phyloP scores from a whole-genome alignment of 2,329 filamentous ascomycete genomes.

The Trichoderma brevicompactum region DNA sequence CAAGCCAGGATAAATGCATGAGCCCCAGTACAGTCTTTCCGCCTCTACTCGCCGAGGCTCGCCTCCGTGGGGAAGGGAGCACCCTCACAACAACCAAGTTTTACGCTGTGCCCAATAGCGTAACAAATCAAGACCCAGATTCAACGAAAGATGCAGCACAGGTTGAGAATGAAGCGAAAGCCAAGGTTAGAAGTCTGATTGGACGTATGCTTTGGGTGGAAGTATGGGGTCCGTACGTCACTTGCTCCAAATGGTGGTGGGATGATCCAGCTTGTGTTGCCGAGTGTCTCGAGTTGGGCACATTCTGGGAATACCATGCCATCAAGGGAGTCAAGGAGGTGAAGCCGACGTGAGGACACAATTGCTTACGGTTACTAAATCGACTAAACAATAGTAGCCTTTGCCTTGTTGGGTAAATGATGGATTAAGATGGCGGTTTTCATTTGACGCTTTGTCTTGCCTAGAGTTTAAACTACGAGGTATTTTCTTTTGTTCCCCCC shows the following conservation, averaged over 20 bases:
- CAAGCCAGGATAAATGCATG: slow-evolving; percentile 61
- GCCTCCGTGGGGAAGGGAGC: slow-evolving; percentile 54
- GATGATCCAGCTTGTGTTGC: slow-evolving; percentile 58
- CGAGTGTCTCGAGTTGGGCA: slow-evolving; percentile 59
- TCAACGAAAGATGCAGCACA: background rate
- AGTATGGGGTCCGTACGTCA: slow-evolving; percentile 61
- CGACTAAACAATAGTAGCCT: background rate
- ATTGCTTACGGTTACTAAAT: background rate
- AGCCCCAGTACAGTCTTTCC: slow-evolving; percentile 64
- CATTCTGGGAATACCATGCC: slow-evolving; percentile 62
- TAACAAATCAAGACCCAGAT: slow-evolving; percentile 29
- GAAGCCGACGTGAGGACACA: background rate
- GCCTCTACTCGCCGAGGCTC: slow-evolving; percentile 60
- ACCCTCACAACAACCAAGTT: slow-evolving; percentile 55
- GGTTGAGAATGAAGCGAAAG: slow-evolving; percentile 42
- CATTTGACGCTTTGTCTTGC: too few relatives aligned
- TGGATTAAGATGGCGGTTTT: slow-evolving; percentile 7
- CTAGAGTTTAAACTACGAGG: too few relatives aligned
- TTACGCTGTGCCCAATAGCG: slow-evolving; percentile 48
- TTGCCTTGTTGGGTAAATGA: slow-evolving; percentile 3
- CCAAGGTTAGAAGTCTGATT: slow-evolving; percentile 56
- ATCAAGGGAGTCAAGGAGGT: slow-evolving; percentile 59
- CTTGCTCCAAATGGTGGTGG: slow-evolving; percentile 63
- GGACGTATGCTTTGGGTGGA: slow-evolving; percentile 65
- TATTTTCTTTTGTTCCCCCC: background rate